Percentiles rank a stretch among this genome's conserved stretches.
Evolutionary conservation across 31 red algal species (phyloP).

Genomic region (Odonthalia washingtoniensis): DNA sequence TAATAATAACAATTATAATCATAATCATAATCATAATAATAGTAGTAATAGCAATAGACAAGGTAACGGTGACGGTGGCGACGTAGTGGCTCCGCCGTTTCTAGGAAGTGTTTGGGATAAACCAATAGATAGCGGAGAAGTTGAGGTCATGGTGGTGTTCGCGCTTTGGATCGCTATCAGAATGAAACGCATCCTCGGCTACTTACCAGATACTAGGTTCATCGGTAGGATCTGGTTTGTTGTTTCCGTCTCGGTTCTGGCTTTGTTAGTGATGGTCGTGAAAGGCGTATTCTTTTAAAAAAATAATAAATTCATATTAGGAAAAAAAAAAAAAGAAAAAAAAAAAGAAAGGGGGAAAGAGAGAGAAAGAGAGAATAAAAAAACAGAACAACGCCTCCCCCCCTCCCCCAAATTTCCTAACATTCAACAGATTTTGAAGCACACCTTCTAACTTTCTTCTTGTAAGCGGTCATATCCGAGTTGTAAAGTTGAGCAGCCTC

Average conservation of each 20-base stretch:
- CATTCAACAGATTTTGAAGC: conserved; percentile 79
- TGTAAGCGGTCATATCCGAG: conserved; percentile 87
- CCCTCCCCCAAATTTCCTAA: too few relatives aligned
- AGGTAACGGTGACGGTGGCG: too few relatives aligned
- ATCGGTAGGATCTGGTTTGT: conserved; percentile 56
- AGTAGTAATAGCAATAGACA: too few relatives aligned
- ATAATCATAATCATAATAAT: too few relatives aligned
- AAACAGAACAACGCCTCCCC: conserved; percentile 23
- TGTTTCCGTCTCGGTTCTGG: conserved; percentile 12
- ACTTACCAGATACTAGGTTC: conserved; percentile 65
- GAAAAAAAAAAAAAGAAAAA: conserved; percentile 1
- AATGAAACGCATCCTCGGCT: conserved; percentile 47
- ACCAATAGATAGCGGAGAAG: conserved; percentile 51
- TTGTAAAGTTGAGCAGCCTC: conserved; percentile 96
- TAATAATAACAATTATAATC: too few relatives aligned
- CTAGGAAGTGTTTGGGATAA: conserved; percentile 70
- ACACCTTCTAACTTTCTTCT: conserved; percentile 92
- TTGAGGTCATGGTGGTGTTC: conserved; percentile 53
- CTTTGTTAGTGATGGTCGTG: neutral
- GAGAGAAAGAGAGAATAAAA: conserved; percentile 11
- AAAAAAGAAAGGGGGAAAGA: conserved; percentile 24
- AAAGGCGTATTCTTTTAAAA: conserved; percentile 17
- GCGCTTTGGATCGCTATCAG: conserved; percentile 52
- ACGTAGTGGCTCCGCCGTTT: conserved; percentile 41
- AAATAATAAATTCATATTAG: conserved; percentile 22